Evolutionary conservation across 192 early-diverging fungal genomes (phyloP).

Genomic region (Funneliformis geosporum): DNA sequence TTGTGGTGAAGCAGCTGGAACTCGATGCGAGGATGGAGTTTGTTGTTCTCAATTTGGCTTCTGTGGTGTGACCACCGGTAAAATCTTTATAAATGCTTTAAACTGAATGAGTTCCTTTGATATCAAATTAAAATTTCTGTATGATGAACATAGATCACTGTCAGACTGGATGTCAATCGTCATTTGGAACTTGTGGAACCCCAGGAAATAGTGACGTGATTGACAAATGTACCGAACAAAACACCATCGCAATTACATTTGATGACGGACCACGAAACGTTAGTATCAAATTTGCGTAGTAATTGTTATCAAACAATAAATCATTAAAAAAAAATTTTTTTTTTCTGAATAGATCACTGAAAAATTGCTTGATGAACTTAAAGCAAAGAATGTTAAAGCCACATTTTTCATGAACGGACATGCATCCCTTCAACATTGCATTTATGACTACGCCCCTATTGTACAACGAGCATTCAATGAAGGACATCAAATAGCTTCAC

Average conservation of each 20-base stretch:
- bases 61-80: too few species aligned
- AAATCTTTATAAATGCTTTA: too few species aligned
- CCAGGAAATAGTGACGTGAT: neutral
- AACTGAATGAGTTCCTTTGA: neutral
- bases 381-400: constrained; percentile 55
- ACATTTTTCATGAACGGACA: constrained; percentile 72
- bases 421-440: constrained; percentile 34
- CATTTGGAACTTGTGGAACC: neutral
- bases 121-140: neutral
- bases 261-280: constrained; percentile 12
- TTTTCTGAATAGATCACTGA: constrained; percentile 42
- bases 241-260: neutral
- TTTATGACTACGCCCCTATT: constrained; percentile 49
- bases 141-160: neutral
- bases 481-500: constrained; percentile 67
- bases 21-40: too few species aligned
- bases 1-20: too few species aligned
- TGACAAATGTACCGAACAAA: neutral
- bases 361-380: constrained; percentile 54
- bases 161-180: neutral
- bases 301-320: too few species aligned
- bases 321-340: too few species aligned
- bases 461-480: constrained; percentile 37
- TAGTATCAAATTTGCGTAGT: neutral
- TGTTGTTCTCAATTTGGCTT: too few species aligned